These are phyloP conservation scores for Coniferiporia sulphurascens DNA, from an alignment of 1,284 basidiomycete species.

Conservation along the genomic window DNA sequence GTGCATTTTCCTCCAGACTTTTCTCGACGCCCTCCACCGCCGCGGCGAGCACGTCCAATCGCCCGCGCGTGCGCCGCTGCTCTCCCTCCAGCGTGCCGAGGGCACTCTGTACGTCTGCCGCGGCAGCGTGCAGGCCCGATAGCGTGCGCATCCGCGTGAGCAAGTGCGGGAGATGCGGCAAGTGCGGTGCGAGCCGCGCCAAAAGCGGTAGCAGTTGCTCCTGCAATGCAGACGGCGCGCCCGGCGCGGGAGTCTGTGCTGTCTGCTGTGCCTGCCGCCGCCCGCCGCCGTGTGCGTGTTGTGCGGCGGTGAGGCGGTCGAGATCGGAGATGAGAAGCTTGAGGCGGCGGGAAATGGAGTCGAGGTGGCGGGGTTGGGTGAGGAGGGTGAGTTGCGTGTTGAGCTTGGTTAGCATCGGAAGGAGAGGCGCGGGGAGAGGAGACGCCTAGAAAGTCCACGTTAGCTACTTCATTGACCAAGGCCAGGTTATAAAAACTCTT, in stretches of 20 bases:
- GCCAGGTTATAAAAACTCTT: neutral
- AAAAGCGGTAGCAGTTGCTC: conserved; percentile 73
- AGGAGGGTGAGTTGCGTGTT: conserved; percentile 84
- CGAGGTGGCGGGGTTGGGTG: conserved; percentile 93
- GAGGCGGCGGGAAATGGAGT: conserved; percentile 91
- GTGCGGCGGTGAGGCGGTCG: conserved; percentile 63
- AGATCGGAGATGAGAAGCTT: conserved; percentile 92
- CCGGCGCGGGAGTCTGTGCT: conserved; percentile 26
- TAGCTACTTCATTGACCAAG: conserved; percentile 3
- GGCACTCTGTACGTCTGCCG: conserved; percentile 70
- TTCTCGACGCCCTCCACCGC: conserved; percentile 70
- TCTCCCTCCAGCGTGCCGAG: conserved; percentile 71
- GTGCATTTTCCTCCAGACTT: conserved; percentile 74
- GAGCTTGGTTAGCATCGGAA: conserved; percentile 77
- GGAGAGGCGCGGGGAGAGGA: conserved; percentile 72
- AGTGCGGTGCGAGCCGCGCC: conserved; percentile 76
- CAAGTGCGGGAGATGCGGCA: conserved; percentile 91
- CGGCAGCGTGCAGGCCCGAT: conserved; percentile 76
- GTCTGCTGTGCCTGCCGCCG: conserved; percentile 33
- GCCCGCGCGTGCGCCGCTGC: conserved; percentile 56
- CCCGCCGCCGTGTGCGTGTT: conserved; percentile 21
- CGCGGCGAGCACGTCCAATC: conserved; percentile 60
- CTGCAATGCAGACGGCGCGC: conserved; percentile 41
- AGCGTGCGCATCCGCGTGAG: conserved; percentile 83
- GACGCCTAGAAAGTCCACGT: conserved; percentile 38